Base-by-base conservation (phyloP, 495 filamentous ascomycete species). In the Alectoria sarmentosa region DNA sequence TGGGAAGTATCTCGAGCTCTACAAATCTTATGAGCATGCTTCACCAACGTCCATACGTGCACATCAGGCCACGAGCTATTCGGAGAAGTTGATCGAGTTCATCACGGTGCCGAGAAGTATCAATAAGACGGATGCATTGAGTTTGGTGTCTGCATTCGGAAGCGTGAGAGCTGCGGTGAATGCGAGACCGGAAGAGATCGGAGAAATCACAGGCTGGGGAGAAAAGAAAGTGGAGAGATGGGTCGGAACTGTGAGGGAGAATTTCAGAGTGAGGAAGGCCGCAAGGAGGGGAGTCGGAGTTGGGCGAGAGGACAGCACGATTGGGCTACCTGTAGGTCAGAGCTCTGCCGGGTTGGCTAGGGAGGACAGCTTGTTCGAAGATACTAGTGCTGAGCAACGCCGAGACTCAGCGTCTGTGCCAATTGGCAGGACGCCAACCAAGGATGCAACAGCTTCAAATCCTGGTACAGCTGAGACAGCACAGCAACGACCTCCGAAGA, bases 71-170 rank as follows among this genome's bases (percentile, higher is more conserved):
- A 88, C 86, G 58, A 84, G 86, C 19, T 97, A 96, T 69, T 82
- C 85, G n/a, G 90, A 96, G 64, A 88, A 87, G 48, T 77, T 99
- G 48, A 86, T 92, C n/a, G 94, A 97, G 70, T 96, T 98, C 71
- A 86, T 97, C 42, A 98, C 95, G 0, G 84, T 88, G 6, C 92
- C 95, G 11, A 79, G 92, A 60, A 89, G 86, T 38, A 87, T 99
- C 69, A 99, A 97, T 73, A 96, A 96, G 74, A 90, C 92, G 7
- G 93, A 99, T 75, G 90, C 95, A 0, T 85, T 96, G 4, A 87
- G 88, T 46, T 77, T 98, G 46, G 90, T 97, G 10, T 86, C 87
- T 42, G 89, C 86, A 21, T 98, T 97, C 77, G 95, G 95, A 8
- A 93, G 87, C 62, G 73, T 98, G 38, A 83, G 87, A 69, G 87